Base-by-base conservation (phyloP, 495 filamentous ascomycete genomes). In the Bathelium albidoporum region DNA sequence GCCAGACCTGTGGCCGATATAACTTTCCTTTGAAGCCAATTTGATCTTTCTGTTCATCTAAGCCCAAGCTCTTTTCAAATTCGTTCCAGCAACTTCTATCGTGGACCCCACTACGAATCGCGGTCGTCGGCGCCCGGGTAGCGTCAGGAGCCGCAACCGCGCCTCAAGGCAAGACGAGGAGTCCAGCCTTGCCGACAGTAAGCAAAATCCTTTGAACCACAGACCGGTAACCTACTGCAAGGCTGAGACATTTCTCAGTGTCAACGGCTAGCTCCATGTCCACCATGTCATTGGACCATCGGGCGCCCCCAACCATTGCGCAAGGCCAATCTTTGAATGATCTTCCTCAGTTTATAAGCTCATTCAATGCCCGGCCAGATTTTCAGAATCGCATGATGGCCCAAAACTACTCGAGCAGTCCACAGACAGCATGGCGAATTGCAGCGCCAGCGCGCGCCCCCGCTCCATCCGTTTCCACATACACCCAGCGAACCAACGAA, bases 241-340 rank as follows among this genome's bases (percentile, higher is more conserved):
- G 49, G 49, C 49, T 55, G 49, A 55, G 49, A 55, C 49, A 55
- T 55, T 55, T 55, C 11, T 20, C 49, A 55, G 49, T 55, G 49
- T 55, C 49, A 29, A 55, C 43, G 43, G 49, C 16, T 55, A 55
- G 49, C 49, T 55, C 49, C 49, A 14, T n/a, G n/a, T n/a, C 34
- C 34, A 14, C 34, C 34, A 55, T 55, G 22, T 55, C 49, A 20
- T 55, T 55, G 49, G 29, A 7, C 49, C 22, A 55, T 55, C n/a
- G n/a, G n/a, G 20, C 49, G 24, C 22, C 7, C 34, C 34, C 5
- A 39, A 39, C 5, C 14, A 39, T 39, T 39, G 5, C 34, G n/a
- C n/a, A n/a, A n/a, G n/a, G n/a, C n/a, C n/a, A n/a, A n/a, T n/a
- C n/a, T n/a, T n/a, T n/a, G n/a, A n/a, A n/a, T n/a, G n/a, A n/a